These are phyloP conservation scores for Lanzia echinophila DNA, from an alignment of 2,329 filamentous ascomycete genomes.

Conservation along the genomic window DNA sequence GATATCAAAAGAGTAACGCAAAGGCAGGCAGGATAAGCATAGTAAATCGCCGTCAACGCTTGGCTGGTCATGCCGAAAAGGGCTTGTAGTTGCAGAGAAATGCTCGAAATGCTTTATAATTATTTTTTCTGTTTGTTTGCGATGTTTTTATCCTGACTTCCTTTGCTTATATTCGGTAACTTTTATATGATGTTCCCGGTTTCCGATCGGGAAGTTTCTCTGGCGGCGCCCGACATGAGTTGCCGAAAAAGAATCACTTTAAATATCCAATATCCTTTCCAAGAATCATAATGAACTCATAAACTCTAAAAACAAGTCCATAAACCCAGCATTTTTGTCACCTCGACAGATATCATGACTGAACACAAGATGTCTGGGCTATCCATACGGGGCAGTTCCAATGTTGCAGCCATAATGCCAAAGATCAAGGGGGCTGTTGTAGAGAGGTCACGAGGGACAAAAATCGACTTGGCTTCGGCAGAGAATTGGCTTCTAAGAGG, in stretches of 20 bases:
- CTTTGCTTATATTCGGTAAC: background rate
- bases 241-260: background rate
- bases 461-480: conserved; percentile 15
- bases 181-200: background rate
- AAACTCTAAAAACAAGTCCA: background rate
- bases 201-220: background rate
- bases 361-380: background rate
- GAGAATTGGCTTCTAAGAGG: conserved; percentile 19
- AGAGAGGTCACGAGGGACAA: background rate
- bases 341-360: background rate
- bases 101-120: background rate
- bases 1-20: background rate
- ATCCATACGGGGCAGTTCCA: conserved; percentile 2
- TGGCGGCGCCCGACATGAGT: background rate
- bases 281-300: background rate
- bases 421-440: background rate
- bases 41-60: background rate
- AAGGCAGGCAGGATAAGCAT: background rate
- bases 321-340: background rate
- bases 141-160: no score
- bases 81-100: no score
- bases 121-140: no score
- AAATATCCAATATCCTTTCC: background rate
- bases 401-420: conserved; percentile 10
- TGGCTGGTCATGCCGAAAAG: background rate